Percentiles rank a stretch among this genome's conserved stretches.
Conservation (phyloP, 2,329 filamentous ascomycete species). For the Aspergillus udagawae region DNA sequence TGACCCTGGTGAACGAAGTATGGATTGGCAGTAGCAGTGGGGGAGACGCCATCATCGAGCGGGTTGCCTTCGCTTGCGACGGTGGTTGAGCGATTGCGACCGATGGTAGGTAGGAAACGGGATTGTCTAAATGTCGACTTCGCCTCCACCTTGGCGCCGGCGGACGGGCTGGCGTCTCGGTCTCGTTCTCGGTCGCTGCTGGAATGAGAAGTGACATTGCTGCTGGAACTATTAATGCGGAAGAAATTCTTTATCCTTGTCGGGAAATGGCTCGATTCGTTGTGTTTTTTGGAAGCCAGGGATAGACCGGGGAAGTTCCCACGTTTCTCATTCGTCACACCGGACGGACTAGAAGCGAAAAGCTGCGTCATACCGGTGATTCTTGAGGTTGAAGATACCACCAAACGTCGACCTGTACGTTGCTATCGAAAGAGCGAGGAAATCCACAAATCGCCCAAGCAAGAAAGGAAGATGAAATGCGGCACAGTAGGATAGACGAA, state of each 20-base stretch:
- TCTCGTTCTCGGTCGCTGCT: slow-evolving; percentile 28
- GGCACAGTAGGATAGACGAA: background rate
- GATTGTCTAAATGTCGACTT: slow-evolving; percentile 76
- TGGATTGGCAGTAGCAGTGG: slow-evolving; percentile 90
- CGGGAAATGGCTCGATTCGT: slow-evolving; percentile 49
- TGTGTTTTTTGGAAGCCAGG: slow-evolving; percentile 43
- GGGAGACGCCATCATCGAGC: slow-evolving; percentile 82
- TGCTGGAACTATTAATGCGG: slow-evolving; percentile 57
- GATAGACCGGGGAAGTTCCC: slow-evolving; percentile 45
- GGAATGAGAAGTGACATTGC: slow-evolving; percentile 31
- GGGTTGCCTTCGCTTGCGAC: slow-evolving; percentile 90
- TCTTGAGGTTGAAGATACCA: background rate
- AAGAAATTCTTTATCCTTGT: slow-evolving; percentile 68
- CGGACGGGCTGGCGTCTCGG: slow-evolving; percentile 39
- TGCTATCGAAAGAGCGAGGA: background rate
- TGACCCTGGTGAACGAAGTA: slow-evolving; percentile 97
- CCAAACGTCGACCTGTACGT: background rate
- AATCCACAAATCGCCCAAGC: background rate
- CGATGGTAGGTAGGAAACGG: slow-evolving; percentile 82
- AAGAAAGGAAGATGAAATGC: background rate
- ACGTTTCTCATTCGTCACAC: slow-evolving; percentile 44
- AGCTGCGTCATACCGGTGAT: slow-evolving; percentile 40
- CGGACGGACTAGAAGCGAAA: slow-evolving; percentile 37
- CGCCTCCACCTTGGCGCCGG: slow-evolving; percentile 53
- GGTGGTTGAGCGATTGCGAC: slow-evolving; percentile 82